Evolutionary conservation across 192 early-diverging fungal species (phyloP), one percentile per base, ranked within the genome.

Genomic region (Polychytrium aggregatum): DNA sequence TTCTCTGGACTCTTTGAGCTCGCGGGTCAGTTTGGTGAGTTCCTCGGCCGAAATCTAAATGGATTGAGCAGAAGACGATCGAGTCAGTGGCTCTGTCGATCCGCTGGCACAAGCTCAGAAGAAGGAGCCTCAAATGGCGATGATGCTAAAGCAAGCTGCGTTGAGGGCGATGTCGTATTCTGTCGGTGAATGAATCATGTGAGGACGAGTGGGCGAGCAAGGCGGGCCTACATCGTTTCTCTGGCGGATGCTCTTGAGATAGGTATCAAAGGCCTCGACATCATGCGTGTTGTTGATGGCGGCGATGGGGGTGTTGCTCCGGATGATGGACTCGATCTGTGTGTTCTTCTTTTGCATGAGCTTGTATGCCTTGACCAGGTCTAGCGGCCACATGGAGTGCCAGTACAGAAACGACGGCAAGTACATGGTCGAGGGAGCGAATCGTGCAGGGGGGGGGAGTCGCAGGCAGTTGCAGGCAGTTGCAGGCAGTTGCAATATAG

Each of bases 341-440:
- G 57, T 44, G 11, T 46, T 26, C 38, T 63, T 63, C 14, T 34
- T 22, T 30, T 64, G 56, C 0, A 64, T 30, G 25, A 37, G 20
- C 39, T 64, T 59, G 47, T 59, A 68, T 2, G 52, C 59, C 24
- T 52, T 63, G 11, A 51, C 66, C 13, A 68, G 25, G 27, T 68
- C 66, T 47, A 36, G 14, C 37, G 14, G n/a, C 10, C 36, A 37
- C 10, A 11, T 37, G 36, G 36, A 11, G 10, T n/a, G 10, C 36
- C 10, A 37, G 10, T 9, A 9, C 36, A 37, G 10, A 37, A 11
- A 16, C n/a, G 9, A 11, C 35, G 35, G 9, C n/a, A n/a, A n/a
- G n/a, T n/a, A n/a, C n/a, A n/a, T n/a, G n/a, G n/a, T n/a, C n/a
- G n/a, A n/a, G n/a, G n/a, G n/a, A n/a, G n/a, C n/a, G n/a, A n/a